Evolutionary conservation across 257 asterid genomes (phyloP), one percentile per base, ranked within the genome.

Genomic region (Solanum medicagineum): DNA sequence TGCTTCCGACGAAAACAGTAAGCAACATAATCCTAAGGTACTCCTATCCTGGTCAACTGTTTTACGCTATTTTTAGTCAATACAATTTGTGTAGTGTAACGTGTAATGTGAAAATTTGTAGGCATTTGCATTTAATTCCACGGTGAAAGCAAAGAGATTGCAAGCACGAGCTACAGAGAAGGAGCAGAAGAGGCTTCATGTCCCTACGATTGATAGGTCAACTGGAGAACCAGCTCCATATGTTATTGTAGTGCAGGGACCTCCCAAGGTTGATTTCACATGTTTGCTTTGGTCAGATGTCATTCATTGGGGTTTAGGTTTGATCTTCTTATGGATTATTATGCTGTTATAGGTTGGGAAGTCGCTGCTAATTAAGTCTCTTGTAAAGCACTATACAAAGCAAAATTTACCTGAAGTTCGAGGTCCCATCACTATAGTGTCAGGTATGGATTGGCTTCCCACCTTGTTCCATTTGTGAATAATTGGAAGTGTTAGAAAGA

Each of bases 361-460:
- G 92, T 95, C 99, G 3, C 89, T 97, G 92, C 88, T 95, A 86
- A 97, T 97, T 14, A 95, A 95, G 94, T 88, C 93, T 86, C 92
- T 97, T 51, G 88, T 97, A 69, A 94, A 97, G 88, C 98, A 95
- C 87, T 97, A 95, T 86, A 97, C 97, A 5, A 97, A 94, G 90
- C 99, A 97, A 24, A 95, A 94, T 86, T 90, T 97, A 70, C 94
- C 98, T n/a, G 98, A 97, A 85, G 99, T 97, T 85, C 92, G 92
- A 17, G 99, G 98, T 42, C 99, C 99, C 19, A 89, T 97, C 81
- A 97, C 99, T 36, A 92, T 97, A 40, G 94, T 97, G 84, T 97
- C 99, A 92, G 98, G 99, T 96, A 90, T 87, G 88, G 56, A 75
- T 85, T 24, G 59, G n/a, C 79, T 85, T 83, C 49, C 75, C 22